Conservation (phyloP, 768 basidiomycete genomes). For the Kwoniella mangroviensis region DNA sequence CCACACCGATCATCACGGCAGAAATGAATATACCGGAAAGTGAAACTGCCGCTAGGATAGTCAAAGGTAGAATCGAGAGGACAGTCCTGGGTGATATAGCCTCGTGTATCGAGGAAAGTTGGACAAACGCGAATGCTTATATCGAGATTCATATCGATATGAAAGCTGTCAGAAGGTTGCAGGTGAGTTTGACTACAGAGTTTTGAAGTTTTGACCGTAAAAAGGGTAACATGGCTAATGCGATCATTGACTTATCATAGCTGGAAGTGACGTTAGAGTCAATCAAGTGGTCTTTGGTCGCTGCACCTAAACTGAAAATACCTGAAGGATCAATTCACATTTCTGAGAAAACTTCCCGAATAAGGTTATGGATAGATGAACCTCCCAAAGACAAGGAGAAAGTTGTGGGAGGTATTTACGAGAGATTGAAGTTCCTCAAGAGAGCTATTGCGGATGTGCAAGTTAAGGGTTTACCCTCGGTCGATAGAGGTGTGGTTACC, state of each 20-base stretch:
- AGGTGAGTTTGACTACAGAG: constrained; percentile 62
- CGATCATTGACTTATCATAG: constrained; percentile 58
- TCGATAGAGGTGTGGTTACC: constrained; percentile 92
- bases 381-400: constrained; percentile 45
- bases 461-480: constrained; percentile 89
- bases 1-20: constrained; percentile 97
- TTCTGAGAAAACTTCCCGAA: constrained; percentile 55
- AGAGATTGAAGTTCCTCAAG: constrained; percentile 76
- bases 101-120: constrained; percentile 90
- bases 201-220: no score
- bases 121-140: constrained; percentile 90
- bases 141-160: constrained; percentile 90
- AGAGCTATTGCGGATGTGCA: constrained; percentile 81
- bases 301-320: constrained; percentile 86
- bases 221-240: no score
- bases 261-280: constrained; percentile 91
- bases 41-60: constrained; percentile 95
- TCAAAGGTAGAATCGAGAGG: constrained; percentile 94
- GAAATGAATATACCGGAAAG: constrained; percentile 77
- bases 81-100: constrained; percentile 92
- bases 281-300: constrained; percentile 87
- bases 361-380: constrained; percentile 59
- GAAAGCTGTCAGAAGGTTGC: constrained; percentile 83
- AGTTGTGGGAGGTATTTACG: constrained; percentile 54
- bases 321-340: constrained; percentile 68